Evolutionary conservation across 306 rosid genomes (phyloP).

Genomic region (Glycyrrhiza uralensis): DNA sequence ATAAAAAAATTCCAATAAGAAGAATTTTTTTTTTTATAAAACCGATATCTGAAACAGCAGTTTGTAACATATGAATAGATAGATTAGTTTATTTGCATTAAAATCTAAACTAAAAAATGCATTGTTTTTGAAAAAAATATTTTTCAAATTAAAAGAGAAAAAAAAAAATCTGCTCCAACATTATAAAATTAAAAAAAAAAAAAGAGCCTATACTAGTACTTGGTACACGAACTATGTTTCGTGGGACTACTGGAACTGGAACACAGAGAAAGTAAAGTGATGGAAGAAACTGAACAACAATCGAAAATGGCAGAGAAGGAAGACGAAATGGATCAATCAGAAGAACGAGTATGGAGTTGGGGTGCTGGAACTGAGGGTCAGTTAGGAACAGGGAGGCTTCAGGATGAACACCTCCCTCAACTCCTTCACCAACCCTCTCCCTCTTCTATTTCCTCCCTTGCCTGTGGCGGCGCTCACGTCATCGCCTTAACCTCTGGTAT

Average conservation of each 20-base stretch:
- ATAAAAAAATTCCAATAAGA: no score
- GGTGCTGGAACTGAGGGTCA: slow-evolving; percentile 98
- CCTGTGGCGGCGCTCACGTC: slow-evolving; percentile 93
- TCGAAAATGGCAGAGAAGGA: background rate
- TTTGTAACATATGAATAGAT: no score
- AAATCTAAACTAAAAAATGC: no score
- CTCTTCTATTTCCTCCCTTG: slow-evolving; percentile 44
- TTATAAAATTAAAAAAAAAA: no score
- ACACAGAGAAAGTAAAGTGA: background rate
- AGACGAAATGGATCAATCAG: background rate
- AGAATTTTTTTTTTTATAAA: no score
- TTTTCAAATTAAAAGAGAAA: no score
- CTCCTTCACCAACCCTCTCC: slow-evolving; percentile 46
- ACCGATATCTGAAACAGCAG: no score
- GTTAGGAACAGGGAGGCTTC: slow-evolving; percentile 54
- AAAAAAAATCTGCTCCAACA: no score
- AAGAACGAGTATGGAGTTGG: slow-evolving; percentile 76
- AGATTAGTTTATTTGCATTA: no score
- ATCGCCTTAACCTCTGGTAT: slow-evolving; percentile 70
- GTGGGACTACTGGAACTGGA: background rate
- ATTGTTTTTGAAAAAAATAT: no score
- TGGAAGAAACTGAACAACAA: slow-evolving; percentile 17
- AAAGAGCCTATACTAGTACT: background rate
- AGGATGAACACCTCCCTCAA: slow-evolving; percentile 65
- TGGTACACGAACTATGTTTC: background rate